Base-by-base conservation (phyloP, 225 moss, liverwort and hornwort genomes). In the Neckera pumila region DNA sequence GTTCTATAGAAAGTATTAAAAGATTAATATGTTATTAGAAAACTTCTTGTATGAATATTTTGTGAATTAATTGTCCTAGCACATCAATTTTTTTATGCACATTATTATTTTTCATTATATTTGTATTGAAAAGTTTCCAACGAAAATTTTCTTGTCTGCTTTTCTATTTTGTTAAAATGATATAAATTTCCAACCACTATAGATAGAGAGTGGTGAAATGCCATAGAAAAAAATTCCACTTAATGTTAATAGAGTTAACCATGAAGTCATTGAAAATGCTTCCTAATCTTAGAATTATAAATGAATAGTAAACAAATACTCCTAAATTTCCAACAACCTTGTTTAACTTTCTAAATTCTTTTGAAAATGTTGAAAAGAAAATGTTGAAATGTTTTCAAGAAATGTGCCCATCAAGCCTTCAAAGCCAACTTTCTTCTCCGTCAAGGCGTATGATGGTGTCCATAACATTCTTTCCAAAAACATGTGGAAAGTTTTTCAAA, bases 391-490 rank as follows among this genome's bases (percentile, higher is more conserved):
- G 15, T 26, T 71, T 71, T 27, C 1, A 43, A 43, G 15, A 71
- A 70, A 25, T 0, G 3, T 25, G 8, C 15, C 9, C 25, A 1
- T 70, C 9, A 27, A 45, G 73, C 3, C 28, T 30, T 6, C 6
- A 17, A 4, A 45, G 11, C 11, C 28, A 45, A 73, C 2, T 30
- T 0, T 17, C 17, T 45, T 45, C 2, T 9, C 9, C 1, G 0
- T 17, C 6, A 45, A 43, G 6, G 2, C 45, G 0, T 6, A 10
- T 10, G 2, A 26, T 43, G 72, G 16, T 0, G 1, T 45, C 6
- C 2, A 0, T 72, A 2, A 17, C 0, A 0, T 1, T 72, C 45
- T 45, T 73, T 73, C 17, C 0, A 28, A 28, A 73, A 73, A 40
- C 0, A 3, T 10, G 2, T 72, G 27, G 27, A 43, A 72, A 72